These are phyloP conservation scores for Saccharomyces hybrid DNA, from an alignment of 1,139 yeast genomes.

Conservation along the genomic window DNA sequence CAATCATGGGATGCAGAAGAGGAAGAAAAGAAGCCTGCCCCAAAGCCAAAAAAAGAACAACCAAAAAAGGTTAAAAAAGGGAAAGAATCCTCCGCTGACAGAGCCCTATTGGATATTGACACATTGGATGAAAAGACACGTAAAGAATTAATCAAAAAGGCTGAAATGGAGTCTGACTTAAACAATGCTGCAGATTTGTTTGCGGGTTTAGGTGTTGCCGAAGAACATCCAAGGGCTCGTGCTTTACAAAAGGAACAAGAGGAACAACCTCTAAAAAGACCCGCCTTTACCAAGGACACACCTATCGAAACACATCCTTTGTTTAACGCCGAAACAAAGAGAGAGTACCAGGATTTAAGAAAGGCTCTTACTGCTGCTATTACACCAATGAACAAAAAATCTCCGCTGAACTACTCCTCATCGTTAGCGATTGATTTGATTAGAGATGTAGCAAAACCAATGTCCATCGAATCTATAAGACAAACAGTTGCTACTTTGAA, in stretches of 20 bases:
- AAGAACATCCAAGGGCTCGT: conserved; percentile 64
- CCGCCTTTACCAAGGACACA: conserved; percentile 51
- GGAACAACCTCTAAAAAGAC: conserved; percentile 33
- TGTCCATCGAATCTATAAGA: conserved; percentile 73
- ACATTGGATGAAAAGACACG: conserved; percentile 58
- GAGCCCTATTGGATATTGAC: conserved; percentile 47
- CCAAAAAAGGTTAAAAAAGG: conserved; percentile 25
- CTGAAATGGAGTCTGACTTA: conserved; percentile 78
- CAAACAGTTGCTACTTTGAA: conserved; percentile 81
- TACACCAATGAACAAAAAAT: conserved; percentile 54
- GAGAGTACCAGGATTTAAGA: conserved; percentile 76
- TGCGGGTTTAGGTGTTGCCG: conserved; percentile 74
- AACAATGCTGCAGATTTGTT: conserved; percentile 90
- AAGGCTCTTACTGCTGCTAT: conserved; percentile 67
- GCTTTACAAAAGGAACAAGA: conserved; percentile 45
- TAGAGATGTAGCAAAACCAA: conserved; percentile 76
- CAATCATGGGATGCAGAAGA: conserved; percentile 81
- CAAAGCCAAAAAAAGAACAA: conserved; percentile 35
- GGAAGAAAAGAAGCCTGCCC: conserved; percentile 37
- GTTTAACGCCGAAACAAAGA: conserved; percentile 72
- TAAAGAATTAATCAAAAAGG: conserved; percentile 65
- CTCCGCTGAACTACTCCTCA: conserved; percentile 62
- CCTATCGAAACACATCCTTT: conserved; percentile 70
- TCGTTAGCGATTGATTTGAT: conserved; percentile 76
- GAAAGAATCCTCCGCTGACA: conserved; percentile 29